A percentile compares a stretch with the other conserved stretches of the same genome.
phyloP scores from a whole-genome alignment of 306 rosid species.

The Glycine latifolia region DNA sequence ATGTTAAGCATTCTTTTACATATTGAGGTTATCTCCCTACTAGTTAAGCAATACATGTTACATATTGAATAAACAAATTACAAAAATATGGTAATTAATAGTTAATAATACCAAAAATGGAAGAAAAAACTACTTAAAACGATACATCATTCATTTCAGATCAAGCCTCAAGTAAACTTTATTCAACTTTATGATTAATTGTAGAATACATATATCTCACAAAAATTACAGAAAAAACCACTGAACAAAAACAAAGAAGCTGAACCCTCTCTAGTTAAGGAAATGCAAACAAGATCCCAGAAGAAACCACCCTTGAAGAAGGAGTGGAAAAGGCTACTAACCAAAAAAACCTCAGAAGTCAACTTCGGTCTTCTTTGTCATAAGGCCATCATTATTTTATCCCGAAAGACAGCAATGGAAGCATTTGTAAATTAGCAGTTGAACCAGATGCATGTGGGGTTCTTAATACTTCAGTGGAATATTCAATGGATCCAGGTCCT shows the following conservation, averaged over 20 bases:
- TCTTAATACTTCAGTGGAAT: neutral
- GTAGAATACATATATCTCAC: constrained; percentile 2
- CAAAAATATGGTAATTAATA: neutral
- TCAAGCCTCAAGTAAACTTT: constrained; percentile 1
- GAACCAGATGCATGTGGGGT: neutral
- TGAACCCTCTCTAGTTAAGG: constrained; percentile 12
- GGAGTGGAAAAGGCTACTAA: constrained; percentile 29
- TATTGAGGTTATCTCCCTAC: too few species aligned
- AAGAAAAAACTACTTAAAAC: neutral
- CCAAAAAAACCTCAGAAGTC: constrained; percentile 29
- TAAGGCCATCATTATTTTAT: neutral
- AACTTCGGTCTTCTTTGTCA: constrained; percentile 27
- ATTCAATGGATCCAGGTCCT: neutral
- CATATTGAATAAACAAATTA: neutral
- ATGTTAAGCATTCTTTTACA: too few species aligned
- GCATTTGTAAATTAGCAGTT: neutral
- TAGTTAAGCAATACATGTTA: neutral
- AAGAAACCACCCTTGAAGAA: neutral
- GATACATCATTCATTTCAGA: neutral
- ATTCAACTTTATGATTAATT: constrained; percentile 30
- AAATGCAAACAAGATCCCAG: neutral
- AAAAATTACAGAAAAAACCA: neutral
- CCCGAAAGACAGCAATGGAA: constrained; percentile 19
- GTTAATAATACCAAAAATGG: neutral
- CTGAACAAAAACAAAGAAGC: constrained; percentile 28